phyloP scores from a whole-genome alignment of 2,329 filamentous ascomycete species.

The Arachnopeziza araneosa region DNA sequence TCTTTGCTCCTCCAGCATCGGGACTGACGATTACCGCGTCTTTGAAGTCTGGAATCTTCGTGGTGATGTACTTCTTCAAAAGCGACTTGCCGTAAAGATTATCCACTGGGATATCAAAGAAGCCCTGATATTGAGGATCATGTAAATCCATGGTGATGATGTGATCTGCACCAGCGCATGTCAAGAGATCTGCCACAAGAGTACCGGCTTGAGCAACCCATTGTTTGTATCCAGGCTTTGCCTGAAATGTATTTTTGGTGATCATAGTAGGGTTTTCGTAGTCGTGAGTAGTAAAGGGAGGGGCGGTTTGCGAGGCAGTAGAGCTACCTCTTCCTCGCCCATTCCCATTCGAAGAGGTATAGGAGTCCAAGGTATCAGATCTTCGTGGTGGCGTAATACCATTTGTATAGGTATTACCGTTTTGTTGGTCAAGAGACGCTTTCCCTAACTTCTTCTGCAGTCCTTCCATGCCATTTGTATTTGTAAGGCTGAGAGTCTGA shows the following conservation, averaged over 20 bases:
- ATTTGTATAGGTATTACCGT: conserved; percentile 35
- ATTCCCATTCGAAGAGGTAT: conserved; percentile 24
- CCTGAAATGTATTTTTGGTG: conserved; percentile 60
- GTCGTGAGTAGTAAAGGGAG: conserved; percentile 55
- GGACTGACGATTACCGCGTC: conserved; percentile 91
- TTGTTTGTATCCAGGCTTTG: conserved; percentile 92
- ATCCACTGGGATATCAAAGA: conserved; percentile 98
- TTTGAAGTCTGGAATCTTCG: conserved; percentile 73
- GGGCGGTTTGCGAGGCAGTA: conserved; percentile 17
- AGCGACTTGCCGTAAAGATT: conserved; percentile 86
- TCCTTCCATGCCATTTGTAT: conserved; percentile 56
- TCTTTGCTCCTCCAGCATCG: conserved; percentile 93
- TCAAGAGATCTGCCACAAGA: conserved; percentile 87
- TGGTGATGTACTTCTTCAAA: conserved; percentile 65
- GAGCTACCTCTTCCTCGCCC: conserved; percentile 23
- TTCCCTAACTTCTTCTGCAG: conserved; percentile 70
- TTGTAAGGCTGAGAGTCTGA: conserved; percentile 44
- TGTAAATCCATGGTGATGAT: conserved; percentile 97
- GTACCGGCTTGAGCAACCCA: conserved; percentile 98
- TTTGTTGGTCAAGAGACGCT: conserved; percentile 55
- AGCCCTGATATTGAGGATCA: conserved; percentile 95
- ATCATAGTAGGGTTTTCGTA: conserved; percentile 53
- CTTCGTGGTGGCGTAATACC: conserved; percentile 32
- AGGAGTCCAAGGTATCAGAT: conserved; percentile 37
- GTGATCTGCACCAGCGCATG: conserved; percentile 92